Percentiles rank a stretch among this genome's conserved stretches.
These are phyloP conservation scores for Mallotus japonicus DNA, from an alignment of 441 rosid genomes.

Conservation along the genomic window DNA sequence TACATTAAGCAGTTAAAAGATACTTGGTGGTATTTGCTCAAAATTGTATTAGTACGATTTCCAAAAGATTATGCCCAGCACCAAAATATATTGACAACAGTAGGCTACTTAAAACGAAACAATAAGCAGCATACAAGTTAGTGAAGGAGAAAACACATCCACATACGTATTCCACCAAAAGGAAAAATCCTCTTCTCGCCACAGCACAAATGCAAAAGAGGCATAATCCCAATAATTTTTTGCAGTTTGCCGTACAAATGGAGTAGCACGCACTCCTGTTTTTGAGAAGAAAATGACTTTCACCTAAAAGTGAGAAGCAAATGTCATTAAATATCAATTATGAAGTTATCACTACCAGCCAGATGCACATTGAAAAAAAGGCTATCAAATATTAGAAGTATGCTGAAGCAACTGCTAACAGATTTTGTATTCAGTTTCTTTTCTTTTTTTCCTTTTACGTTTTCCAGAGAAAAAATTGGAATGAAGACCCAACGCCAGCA, in stretches of 20 bases:
- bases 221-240: constrained; percentile 77
- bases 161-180: constrained; percentile 96
- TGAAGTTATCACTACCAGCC: neutral
- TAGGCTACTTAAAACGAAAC: neutral
- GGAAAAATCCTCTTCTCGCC: constrained; percentile 93
- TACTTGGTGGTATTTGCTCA: neutral
- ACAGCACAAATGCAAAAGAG: constrained; percentile 73
- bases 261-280: constrained; percentile 97
- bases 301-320: constrained; percentile 50
- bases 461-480: neutral
- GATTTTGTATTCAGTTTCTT: neutral
- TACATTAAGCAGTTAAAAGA: constrained; percentile 17
- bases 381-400: neutral
- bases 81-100: neutral
- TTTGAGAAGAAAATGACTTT: constrained; percentile 92
- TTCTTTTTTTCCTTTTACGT: neutral
- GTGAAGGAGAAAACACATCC: constrained; percentile 24
- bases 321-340: constrained; percentile 5
- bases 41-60: neutral
- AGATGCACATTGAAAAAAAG: constrained; percentile 7
- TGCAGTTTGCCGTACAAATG: constrained; percentile 76
- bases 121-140: neutral
- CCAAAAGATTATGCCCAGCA: neutral
- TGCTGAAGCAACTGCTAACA: neutral
- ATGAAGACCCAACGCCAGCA: neutral